A percentile compares a stretch with the other conserved stretches of the same genome.
Evolutionary conservation across 768 basidiomycete species (phyloP).

Genomic region (Rhizopogon rudus): DNA sequence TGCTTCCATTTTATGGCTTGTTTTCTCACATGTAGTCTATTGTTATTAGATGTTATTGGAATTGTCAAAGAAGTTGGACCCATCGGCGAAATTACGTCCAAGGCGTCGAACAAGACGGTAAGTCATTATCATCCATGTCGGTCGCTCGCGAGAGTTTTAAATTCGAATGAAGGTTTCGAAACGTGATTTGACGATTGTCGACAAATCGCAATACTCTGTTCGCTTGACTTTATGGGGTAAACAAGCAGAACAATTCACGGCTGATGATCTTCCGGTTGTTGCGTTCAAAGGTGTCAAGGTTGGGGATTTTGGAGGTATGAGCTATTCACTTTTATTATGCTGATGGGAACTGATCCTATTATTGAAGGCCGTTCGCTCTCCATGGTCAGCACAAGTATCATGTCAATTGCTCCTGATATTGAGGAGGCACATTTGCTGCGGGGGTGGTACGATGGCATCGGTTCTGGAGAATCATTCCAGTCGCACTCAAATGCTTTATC

Average conservation of each 20-base stretch:
- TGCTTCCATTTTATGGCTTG: not conserved
- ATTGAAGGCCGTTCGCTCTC: constrained; percentile 73
- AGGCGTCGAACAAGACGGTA: constrained; percentile 66
- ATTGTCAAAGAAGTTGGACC: constrained; percentile 77
- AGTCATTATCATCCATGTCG: not conserved
- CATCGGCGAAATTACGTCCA: constrained; percentile 67
- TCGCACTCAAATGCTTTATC: constrained; percentile 51
- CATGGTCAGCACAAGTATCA: constrained; percentile 73
- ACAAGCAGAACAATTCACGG: constrained; percentile 79
- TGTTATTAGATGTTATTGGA: constrained; percentile 71
- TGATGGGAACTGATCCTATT: constrained; percentile 6
- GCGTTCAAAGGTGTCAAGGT: constrained; percentile 95
- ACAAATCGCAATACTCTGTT: constrained; percentile 71
- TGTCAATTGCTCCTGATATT: constrained; percentile 90
- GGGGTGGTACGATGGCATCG: constrained; percentile 88
- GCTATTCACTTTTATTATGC: not conserved
- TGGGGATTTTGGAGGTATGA: constrained; percentile 80
- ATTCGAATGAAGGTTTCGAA: constrained; percentile 60
- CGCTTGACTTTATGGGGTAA: constrained; percentile 95
- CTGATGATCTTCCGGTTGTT: constrained; percentile 61
- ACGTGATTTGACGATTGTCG: constrained; percentile 86
- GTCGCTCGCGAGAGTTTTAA: not conserved
- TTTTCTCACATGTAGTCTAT: not conserved
- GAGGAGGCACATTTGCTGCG: constrained; percentile 79
- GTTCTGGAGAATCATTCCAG: constrained; percentile 60